Evolutionary conservation across 495 filamentous ascomycete genomes (phyloP).

Genomic region (Parathielavia appendiculata): DNA sequence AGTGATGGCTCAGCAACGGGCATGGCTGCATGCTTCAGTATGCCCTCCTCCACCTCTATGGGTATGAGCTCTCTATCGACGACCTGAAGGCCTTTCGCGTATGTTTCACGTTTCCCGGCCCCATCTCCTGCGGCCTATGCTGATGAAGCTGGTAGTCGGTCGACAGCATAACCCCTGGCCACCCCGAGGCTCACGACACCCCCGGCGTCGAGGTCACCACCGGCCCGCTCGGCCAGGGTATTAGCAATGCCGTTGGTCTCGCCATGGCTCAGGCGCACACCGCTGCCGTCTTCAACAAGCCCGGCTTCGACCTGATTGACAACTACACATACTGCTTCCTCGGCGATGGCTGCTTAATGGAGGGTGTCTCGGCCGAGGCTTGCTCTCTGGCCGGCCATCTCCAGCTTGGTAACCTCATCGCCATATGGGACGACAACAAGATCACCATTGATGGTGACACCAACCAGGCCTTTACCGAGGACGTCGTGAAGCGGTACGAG

Average conservation of each 20-base stretch:
- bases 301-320: conserved; percentile 82
- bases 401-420: conserved; percentile 95
- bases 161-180: conserved; percentile 92
- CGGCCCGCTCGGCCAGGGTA: conserved; percentile 92
- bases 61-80: conserved; percentile 78
- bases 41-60: conserved; percentile 93
- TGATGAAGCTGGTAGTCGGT: conserved; percentile 51
- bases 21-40: conserved; percentile 99
- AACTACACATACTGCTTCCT: conserved; percentile 97
- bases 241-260: conserved; percentile 91
- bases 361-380: conserved; percentile 93
- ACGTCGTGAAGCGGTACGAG: conserved; percentile 92
- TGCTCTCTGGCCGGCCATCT: conserved; percentile 90
- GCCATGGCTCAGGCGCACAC: conserved; percentile 92
- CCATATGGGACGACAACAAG: conserved; percentile 97
- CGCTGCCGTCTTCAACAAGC: conserved; percentile 92
- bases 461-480: conserved; percentile 93
- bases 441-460: conserved; percentile 92
- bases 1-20: conserved; percentile 64
- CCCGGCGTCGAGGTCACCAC: conserved; percentile 97
- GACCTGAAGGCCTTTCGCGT: conserved; percentile 95
- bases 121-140: not conserved
- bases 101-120: conserved; percentile 37
- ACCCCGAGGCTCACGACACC: conserved; percentile 95
- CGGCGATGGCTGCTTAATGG: conserved; percentile 97